These are phyloP conservation scores for Scedosporium minutisporum DNA, from an alignment of 2,329 filamentous ascomycete genomes.

Conservation along the genomic window DNA sequence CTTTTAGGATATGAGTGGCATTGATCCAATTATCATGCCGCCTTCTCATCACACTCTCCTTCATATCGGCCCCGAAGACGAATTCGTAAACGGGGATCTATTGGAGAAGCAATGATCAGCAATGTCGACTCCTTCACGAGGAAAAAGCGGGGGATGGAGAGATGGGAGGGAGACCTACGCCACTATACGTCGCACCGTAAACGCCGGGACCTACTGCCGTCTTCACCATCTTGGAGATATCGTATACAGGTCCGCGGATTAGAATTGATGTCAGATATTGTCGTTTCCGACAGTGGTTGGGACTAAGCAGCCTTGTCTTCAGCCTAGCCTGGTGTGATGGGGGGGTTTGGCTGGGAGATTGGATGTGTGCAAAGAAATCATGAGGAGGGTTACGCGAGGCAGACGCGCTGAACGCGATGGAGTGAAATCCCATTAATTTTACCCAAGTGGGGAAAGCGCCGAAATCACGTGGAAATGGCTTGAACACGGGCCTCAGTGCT, in stretches of 20 bases:
- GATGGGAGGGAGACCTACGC: slow-evolving; percentile 37
- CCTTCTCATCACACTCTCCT: slow-evolving; percentile 90
- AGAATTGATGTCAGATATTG: not conserved
- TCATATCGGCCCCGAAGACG: slow-evolving; percentile 68
- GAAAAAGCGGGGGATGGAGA: not conserved
- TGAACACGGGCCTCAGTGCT: not conserved
- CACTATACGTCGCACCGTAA: slow-evolving; percentile 61
- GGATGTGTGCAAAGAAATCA: slow-evolving; percentile 2
- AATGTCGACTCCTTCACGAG: not conserved
- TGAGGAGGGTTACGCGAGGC: slow-evolving; percentile 4
- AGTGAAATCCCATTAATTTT: not conserved
- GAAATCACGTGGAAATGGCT: not conserved
- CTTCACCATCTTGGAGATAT: slow-evolving; percentile 36
- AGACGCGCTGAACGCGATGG: slow-evolving; percentile 6
- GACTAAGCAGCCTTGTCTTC: not conserved
- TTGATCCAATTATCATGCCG: slow-evolving; percentile 96
- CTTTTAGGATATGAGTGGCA: slow-evolving; percentile 97
- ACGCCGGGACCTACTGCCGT: slow-evolving; percentile 36
- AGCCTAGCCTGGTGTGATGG: not conserved
- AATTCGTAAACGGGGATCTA: slow-evolving; percentile 94
- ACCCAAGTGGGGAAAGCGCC: slow-evolving; percentile 5
- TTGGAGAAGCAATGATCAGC: slow-evolving; percentile 6
- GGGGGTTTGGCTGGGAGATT: slow-evolving; percentile 1
- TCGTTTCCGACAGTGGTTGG: not conserved
- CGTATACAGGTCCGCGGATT: not conserved